phyloP scores from a whole-genome alignment of 805 yeast genomes.

The Yarrowia hollandica region DNA sequence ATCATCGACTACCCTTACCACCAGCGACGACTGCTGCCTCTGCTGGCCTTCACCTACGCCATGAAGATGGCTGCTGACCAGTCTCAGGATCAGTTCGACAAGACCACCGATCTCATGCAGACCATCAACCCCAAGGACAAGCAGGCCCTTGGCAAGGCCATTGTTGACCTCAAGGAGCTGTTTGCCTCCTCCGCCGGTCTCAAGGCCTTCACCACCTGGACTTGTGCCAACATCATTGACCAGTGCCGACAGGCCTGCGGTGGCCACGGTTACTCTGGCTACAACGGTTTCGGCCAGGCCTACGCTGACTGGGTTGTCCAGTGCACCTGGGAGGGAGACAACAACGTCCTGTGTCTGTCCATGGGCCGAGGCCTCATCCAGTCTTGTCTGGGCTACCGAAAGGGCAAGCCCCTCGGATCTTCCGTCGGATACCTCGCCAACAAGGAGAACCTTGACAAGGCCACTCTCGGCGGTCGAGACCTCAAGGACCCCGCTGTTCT shows the following conservation, averaged over 20 bases:
- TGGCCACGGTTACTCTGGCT: constrained; percentile 93
- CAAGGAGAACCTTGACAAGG: constrained; percentile 30
- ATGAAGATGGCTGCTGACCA: constrained; percentile 70
- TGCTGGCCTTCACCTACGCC: constrained; percentile 74
- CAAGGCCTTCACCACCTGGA: constrained; percentile 90
- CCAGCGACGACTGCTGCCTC: constrained; percentile 85
- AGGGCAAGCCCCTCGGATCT: constrained; percentile 50
- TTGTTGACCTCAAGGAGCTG: constrained; percentile 68
- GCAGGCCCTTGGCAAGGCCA: constrained; percentile 48
- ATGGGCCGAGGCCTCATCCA: constrained; percentile 77
- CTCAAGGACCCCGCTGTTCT: constrained; percentile 38
- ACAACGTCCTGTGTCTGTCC: constrained; percentile 78
- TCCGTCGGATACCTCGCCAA: constrained; percentile 48
- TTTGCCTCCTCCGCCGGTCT: constrained; percentile 84
- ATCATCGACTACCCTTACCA: constrained; percentile 84
- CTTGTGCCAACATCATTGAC: constrained; percentile 73
- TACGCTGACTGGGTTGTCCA: constrained; percentile 93
- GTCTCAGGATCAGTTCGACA: constrained; percentile 53
- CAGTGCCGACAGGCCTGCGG: constrained; percentile 94
- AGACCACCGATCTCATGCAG: constrained; percentile 52
- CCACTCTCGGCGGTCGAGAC: constrained; percentile 34
- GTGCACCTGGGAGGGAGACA: constrained; percentile 98
- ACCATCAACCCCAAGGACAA: constrained; percentile 44
- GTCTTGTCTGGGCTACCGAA: constrained; percentile 45
- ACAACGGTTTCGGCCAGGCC: constrained; percentile 86